These are phyloP conservation scores for Melaleuca quinquenervia DNA, from an alignment of 345 rosid genomes.

Conservation along the genomic window DNA sequence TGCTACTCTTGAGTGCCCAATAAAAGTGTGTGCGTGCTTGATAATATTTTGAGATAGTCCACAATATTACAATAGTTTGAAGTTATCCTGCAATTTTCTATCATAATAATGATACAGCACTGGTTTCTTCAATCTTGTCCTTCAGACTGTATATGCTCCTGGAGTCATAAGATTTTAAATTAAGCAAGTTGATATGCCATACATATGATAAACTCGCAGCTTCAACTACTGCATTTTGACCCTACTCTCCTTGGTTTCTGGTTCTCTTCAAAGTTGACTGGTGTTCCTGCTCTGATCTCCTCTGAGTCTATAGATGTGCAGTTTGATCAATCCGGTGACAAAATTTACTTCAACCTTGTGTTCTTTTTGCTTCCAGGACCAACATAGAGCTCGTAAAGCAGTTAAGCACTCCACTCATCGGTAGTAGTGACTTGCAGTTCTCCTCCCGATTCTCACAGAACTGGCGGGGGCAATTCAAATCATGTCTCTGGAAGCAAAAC, in stretches of 20 bases:
- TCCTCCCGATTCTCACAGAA: constrained; percentile 41
- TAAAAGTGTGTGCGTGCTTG: not conserved
- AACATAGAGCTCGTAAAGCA: constrained; percentile 37
- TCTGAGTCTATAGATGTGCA: not conserved
- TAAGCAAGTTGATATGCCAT: not conserved
- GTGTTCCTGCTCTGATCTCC: not conserved
- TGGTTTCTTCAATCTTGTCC: not conserved
- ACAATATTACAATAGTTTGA: too few relatives aligned
- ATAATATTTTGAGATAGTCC: not conserved
- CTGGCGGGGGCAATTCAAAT: constrained; percentile 62
- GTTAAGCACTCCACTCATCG: constrained; percentile 27
- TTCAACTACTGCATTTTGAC: not conserved
- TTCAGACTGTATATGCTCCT: not conserved
- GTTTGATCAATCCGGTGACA: not conserved
- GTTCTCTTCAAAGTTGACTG: not conserved
- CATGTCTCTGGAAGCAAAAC: constrained; percentile 68
- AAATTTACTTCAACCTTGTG: not conserved
- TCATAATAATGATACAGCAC: not conserved
- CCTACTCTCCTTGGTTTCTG: not conserved
- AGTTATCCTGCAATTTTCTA: not conserved
- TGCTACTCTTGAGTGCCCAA: not conserved
- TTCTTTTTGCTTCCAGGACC: constrained; percentile 16
- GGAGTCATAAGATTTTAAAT: not conserved
- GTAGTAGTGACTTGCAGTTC: constrained; percentile 49
- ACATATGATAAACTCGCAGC: not conserved